Percentiles rank a stretch among this genome's conserved stretches.
Conservation (phyloP, 1,284 basidiomycete species). For the Cryptococcus floricola region DNA sequence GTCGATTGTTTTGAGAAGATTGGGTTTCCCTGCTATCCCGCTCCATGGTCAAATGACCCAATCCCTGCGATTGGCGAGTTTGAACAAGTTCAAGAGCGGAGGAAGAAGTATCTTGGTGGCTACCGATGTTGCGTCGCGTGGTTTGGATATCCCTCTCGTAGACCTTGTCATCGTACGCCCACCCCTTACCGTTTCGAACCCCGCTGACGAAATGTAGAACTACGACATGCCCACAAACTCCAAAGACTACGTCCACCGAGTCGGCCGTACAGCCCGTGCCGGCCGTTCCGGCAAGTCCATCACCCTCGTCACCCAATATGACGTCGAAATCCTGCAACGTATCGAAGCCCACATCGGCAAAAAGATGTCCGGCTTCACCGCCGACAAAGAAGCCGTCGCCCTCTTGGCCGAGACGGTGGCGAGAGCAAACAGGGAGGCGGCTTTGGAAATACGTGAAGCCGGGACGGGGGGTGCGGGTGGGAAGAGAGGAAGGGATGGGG, state of each 20-base stretch:
- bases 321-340: conserved; percentile 92
- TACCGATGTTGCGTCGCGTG: conserved; percentile 90
- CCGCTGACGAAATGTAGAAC: conserved; percentile 53
- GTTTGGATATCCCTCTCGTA: conserved; percentile 93
- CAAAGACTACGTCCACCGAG: conserved; percentile 98
- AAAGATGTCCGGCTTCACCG: conserved; percentile 87
- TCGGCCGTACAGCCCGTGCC: conserved; percentile 94
- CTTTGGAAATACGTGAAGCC: conserved; percentile 60
- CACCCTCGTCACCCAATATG: conserved; percentile 96
- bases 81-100: conserved; percentile 94
- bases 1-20: conserved; percentile 79
- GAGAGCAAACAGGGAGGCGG: conserved; percentile 80
- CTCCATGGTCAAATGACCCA: conserved; percentile 94
- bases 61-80: conserved; percentile 86
- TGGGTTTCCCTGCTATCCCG: conserved; percentile 94
- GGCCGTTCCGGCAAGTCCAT: conserved; percentile 93
- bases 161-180: conserved; percentile 74
- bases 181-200: not conserved
- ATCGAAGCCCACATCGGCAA: conserved; percentile 90
- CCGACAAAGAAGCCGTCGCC: conserved; percentile 85
- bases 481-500: conserved; percentile 58
- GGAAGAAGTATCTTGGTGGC: conserved; percentile 89
- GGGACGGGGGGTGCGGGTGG: conserved; percentile 47
- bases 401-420: conserved; percentile 84
- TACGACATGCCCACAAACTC: conserved; percentile 98